Evolutionary conservation across 2,329 filamentous ascomycete genomes (phyloP), one percentile per base, ranked within the genome.

Genomic region (Periconia digitata): DNA sequence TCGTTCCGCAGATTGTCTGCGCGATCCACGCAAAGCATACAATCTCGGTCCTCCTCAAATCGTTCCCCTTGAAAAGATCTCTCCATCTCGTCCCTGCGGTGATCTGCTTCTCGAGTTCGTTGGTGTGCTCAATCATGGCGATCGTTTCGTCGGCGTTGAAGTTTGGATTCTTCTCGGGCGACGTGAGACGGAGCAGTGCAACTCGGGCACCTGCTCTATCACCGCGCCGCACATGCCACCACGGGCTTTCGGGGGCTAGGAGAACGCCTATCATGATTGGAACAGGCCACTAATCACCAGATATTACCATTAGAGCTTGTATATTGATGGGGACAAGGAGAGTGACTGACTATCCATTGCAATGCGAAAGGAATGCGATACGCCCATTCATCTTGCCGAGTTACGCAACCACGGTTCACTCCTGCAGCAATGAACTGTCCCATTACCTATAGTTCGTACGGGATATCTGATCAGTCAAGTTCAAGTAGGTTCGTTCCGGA

Each of bases 71-170:
- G 79, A 95, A 94, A 71, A 89, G 92, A 67, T 95, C 90, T 56
- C 79, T 72, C 70, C 92, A 95, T 39, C 79, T 84, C 8, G 87
- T 83, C 21, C 89, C 89, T 13, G 76, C 75, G 23, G 50, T 49
- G 46, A 90, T 86, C 67, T 81, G 75, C 64, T 89, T 80, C 67
- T 95, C 90, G n/a, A 95, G 74, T 1, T 87, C 86, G 1, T 87
- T 91, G 1, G 90, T 95, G 64, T 94, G 88, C 3, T 90, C 83
- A 84, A 96, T 95, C 89, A 95, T 92, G 56, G 88, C 85, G 51
- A 95, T 80, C 0, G 88, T 94, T 8, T 65, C 60, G 40, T 66
- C 63, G 8, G 58, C 53, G 20, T 66, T 61, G 49, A 63, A 63
- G 21, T 85, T 80, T 0, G 83, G 84, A 51, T 89, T 83, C 38